Conservation (phyloP, 2,329 filamentous ascomycete genomes). For the Xylariaceae sp. region DNA sequence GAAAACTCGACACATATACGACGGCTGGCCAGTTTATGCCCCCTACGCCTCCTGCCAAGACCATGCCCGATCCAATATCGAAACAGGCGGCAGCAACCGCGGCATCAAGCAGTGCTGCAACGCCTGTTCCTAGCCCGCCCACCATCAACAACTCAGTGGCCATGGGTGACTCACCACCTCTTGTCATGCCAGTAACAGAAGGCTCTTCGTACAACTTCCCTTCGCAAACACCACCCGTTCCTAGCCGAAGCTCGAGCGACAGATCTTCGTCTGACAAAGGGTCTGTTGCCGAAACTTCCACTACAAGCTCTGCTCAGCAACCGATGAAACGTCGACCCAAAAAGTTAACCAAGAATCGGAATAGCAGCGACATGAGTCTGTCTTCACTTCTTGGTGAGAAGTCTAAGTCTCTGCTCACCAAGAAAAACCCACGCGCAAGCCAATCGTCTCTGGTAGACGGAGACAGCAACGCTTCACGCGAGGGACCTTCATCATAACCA, state of each 20-base stretch:
- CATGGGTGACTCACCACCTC: constrained; percentile 16
- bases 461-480: neutral
- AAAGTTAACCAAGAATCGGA: constrained; percentile 39
- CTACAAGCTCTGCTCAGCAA: constrained; percentile 5
- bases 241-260: constrained; percentile 31
- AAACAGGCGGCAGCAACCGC: neutral
- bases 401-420: constrained; percentile 29
- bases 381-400: constrained; percentile 23
- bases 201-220: constrained; percentile 16
- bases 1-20: constrained; percentile 65
- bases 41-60: constrained; percentile 19
- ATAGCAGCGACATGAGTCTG: constrained; percentile 29
- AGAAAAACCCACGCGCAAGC: constrained; percentile 33
- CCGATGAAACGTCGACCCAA: constrained; percentile 27
- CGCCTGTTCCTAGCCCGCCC: constrained; percentile 17
- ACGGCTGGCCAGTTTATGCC: constrained; percentile 32
- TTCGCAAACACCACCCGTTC: constrained; percentile 11
- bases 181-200: constrained; percentile 19
- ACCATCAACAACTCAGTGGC: constrained; percentile 12
- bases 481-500: too few species aligned
- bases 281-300: constrained; percentile 15
- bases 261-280: constrained; percentile 26
- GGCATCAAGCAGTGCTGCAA: neutral
- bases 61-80: constrained; percentile 15
- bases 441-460: constrained; percentile 13